Base-by-base conservation (phyloP, 306 rosid genomes). In the Pterocarpus macrocarpus region DNA sequence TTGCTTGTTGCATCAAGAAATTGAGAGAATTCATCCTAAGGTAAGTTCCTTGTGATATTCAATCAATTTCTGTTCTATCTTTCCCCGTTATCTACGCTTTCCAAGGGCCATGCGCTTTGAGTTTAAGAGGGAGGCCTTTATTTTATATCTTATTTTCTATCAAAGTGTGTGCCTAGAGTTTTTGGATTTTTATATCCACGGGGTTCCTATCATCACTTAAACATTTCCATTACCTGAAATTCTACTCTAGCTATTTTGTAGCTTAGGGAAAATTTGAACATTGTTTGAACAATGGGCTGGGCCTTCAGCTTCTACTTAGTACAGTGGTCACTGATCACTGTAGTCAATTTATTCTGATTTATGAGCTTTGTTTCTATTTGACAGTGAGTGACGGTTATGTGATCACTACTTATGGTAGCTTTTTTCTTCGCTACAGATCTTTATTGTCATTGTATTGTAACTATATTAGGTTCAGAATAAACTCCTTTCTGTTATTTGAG, bases 401-500 rank as follows among this genome's bases (percentile, higher is more conserved):
- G 5, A 41, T 70, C 1, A 15, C 33, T 34, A 32, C 63, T 50
- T 52, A 34, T 71, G n/a, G 49, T 22, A 10, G 9, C 47, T 32
- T 38, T 36, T 58, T 33, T 71, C 12, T n/a, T 71, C 8, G 32
- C 16, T 52, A 17, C 56, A 35, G 41, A 0, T 38, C 41, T 38
- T 38, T 38, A 38, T 38, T 38, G 41, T 5, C 41, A 38, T 38
- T 38, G 41, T 38, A 38, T 38, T 38, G 41, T 38, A 38, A 38
- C 4, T 14, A 15, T 9, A 4, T 22, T n/a, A 52, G 50, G 50
- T 63, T 44, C 36, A 63, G 50, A 45, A 63, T 47, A n/a, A 63
- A 55, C 32, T 47, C 22, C 33, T 57, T 30, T 33, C 8, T 61
- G 34, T 62, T 75, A 32, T 75, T 61, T 62, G 12, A 35, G 77